phyloP scores from a whole-genome alignment of 805 yeast genomes.

The Hanseniaspora occidentalis region DNA sequence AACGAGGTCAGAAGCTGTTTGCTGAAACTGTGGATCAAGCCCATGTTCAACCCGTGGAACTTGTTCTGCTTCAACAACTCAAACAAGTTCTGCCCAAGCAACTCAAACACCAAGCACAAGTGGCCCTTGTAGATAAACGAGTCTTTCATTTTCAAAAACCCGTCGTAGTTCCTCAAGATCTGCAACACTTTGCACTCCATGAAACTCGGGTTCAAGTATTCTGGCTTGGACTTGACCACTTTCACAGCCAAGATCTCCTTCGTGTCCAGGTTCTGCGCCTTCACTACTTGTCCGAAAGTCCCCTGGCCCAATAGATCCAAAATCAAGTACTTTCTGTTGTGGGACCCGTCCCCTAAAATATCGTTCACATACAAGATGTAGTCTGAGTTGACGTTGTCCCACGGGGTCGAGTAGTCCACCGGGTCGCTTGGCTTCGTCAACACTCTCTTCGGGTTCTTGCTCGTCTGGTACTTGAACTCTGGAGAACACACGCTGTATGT shows the following conservation, averaged over 20 bases:
- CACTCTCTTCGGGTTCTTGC: conserved; percentile 83
- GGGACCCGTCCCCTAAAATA: conserved; percentile 52
- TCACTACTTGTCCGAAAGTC: conserved; percentile 96
- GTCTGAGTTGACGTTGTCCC: conserved; percentile 79
- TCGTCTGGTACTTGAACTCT: conserved; percentile 64
- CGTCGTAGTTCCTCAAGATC: conserved; percentile 61
- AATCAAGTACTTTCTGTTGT: conserved; percentile 50
- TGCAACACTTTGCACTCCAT: conserved; percentile 84
- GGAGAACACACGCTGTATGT: conserved; percentile 83
- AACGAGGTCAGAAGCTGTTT: conserved; percentile 74
- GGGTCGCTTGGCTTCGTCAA: conserved; percentile 89
- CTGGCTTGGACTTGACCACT: conserved; percentile 85
- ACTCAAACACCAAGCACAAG: conserved; percentile 83
- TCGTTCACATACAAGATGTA: conserved; percentile 92
- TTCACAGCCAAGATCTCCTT: conserved; percentile 90
- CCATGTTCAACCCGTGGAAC: conserved; percentile 78
- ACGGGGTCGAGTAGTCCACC: conserved; percentile 56
- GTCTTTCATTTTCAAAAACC: conserved; percentile 68
- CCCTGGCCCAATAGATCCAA: conserved; percentile 91
- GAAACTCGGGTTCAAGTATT: conserved; percentile 79
- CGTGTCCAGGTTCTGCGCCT: conserved; percentile 59
- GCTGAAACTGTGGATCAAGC: conserved; percentile 64
- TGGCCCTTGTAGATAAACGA: conserved; percentile 88
- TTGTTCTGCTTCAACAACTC: conserved; percentile 88
- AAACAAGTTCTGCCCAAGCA: conserved; percentile 76